phyloP scores from a whole-genome alignment of 2,329 filamentous ascomycete species.

The Penicillium brasilianum region DNA sequence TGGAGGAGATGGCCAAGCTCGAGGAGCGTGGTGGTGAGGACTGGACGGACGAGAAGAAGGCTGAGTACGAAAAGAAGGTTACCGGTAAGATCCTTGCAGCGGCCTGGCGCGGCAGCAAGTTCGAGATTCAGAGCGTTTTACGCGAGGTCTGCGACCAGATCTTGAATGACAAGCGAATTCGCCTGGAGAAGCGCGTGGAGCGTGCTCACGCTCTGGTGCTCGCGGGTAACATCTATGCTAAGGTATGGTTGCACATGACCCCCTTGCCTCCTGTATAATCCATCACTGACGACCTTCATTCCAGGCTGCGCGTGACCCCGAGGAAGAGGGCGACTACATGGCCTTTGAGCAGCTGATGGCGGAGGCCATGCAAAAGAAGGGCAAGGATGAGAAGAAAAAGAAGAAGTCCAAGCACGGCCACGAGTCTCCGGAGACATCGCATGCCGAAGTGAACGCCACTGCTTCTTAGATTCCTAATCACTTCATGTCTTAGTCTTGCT shows the following conservation, averaged over 20 bases:
- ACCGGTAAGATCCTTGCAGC: slow-evolving; percentile 98
- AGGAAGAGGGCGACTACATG: slow-evolving; percentile 98
- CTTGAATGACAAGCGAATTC: slow-evolving; percentile 77
- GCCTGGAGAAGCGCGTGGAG: slow-evolving; percentile 83
- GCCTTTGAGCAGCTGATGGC: slow-evolving; percentile 98
- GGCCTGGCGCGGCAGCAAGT: slow-evolving; percentile 94
- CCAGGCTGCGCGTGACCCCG: slow-evolving; percentile 83
- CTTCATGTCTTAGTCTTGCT: slow-evolving; percentile 4
- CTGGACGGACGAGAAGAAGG: slow-evolving; percentile 97
- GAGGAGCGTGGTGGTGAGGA: slow-evolving; percentile 95
- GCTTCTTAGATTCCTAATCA: slow-evolving; percentile 19
- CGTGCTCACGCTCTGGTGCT: slow-evolving; percentile 87
- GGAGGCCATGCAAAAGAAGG: slow-evolving; percentile 94
- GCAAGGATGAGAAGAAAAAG: slow-evolving; percentile 76
- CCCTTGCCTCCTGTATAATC: not conserved
- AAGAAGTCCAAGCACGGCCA: slow-evolving; percentile 55
- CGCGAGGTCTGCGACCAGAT: slow-evolving; percentile 92
- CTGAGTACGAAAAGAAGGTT: slow-evolving; percentile 91
- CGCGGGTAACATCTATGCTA: slow-evolving; percentile 85
- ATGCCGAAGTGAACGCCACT: slow-evolving; percentile 18
- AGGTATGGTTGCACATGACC: slow-evolving; percentile 61
- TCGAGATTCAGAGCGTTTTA: slow-evolving; percentile 95
- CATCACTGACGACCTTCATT: slow-evolving; percentile 17
- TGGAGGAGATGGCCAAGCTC: slow-evolving; percentile 97
- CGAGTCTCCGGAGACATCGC: slow-evolving; percentile 21